Evolutionary conservation across 805 yeast genomes (phyloP), one percentile per base, ranked within the genome.

Genomic region (Candida pseudofarinosa): DNA sequence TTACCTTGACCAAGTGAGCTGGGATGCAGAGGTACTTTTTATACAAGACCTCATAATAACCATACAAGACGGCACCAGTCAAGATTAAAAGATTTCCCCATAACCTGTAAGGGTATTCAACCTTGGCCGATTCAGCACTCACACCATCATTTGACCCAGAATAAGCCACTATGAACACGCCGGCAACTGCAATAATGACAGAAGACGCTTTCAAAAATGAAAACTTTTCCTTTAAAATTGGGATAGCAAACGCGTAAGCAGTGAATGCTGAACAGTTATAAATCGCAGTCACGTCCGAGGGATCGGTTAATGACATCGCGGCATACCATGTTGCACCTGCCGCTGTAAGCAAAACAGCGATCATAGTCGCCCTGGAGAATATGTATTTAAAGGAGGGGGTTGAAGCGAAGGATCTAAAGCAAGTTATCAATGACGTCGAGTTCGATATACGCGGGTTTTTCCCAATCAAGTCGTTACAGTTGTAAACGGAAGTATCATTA

Each of bases 241-340:
- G 86, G 19, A 88, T 81, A 3, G 95, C 88, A 62, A 88, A 88
- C 13, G 86, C 77, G 55, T 88, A 83, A 0, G 96, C 96, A 3
- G 90, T 83, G 59, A 88, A 88, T 0, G 96, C 95, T 13, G 91
- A 83, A 58, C 93, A 87, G 65, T 88, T 88, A 65, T 88, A 88
- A 46, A 88, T 88, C 3, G 96, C 96, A 2, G 96, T 88, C 31
- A 88, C 84, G 54, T 88, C 96, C 3, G 88, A 74, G 0, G 95
- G 88, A 20, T 89, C 84, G 0, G 95, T 81, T 56, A 85, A 63
- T 23, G 81, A 73, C 80, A 88, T 86, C 8, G 96, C 85, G 14
- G 85, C 75, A 58, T 87, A 88, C 96, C 96, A 88, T 1, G 95
- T 79, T 15, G 77, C 69, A 1, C 95, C 96, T 0, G 95, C 96